Conservation (phyloP, 2,329 filamentous ascomycete species). For the Ophiostoma sp. region DNA sequence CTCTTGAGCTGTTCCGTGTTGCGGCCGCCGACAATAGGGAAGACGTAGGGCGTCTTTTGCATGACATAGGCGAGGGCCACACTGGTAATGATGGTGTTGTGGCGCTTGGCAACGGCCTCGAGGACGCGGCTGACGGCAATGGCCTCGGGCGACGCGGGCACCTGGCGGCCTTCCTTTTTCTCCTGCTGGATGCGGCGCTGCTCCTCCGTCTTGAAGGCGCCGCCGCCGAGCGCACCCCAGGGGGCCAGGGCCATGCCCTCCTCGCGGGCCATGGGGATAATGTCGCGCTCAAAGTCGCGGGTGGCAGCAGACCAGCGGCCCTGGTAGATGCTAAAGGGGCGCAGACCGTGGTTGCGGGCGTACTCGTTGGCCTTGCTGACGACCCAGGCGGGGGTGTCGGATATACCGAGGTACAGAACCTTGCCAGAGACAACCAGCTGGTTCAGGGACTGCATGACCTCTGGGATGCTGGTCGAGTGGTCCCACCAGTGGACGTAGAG, state of each 20-base stretch:
- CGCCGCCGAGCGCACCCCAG: conserved; percentile 53
- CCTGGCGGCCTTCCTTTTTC: conserved; percentile 41
- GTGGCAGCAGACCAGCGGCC: conserved; percentile 61
- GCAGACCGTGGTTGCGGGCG: conserved; percentile 60
- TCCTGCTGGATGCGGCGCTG: conserved; percentile 31
- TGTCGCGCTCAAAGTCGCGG: conserved; percentile 71
- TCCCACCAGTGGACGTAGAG: conserved; percentile 59
- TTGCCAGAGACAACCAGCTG: conserved; percentile 53
- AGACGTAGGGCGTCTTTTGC: conserved; percentile 70
- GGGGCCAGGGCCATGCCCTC: conserved; percentile 59
- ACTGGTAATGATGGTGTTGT: conserved; percentile 47
- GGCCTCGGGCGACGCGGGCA: conserved; percentile 53
- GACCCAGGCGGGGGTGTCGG: conserved; percentile 59
- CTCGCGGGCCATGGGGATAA: conserved; percentile 63
- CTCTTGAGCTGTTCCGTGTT: conserved; percentile 68
- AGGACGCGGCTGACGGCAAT: conserved; percentile 48
- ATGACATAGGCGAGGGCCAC: conserved; percentile 71
- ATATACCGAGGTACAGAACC: conserved; percentile 60
- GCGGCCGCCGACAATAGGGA: conserved; percentile 70
- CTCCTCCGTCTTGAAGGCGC: conserved; percentile 39
- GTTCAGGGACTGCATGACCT: conserved; percentile 62
- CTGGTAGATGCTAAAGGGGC: conserved; percentile 64
- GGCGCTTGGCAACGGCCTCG: conserved; percentile 51
- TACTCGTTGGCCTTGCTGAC: conserved; percentile 56
- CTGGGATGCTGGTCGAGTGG: conserved; percentile 53